Evolutionary conservation across 441 rosid species (phyloP), one percentile per base, ranked within the genome.

Genomic region (Gossypium davidsonii): DNA sequence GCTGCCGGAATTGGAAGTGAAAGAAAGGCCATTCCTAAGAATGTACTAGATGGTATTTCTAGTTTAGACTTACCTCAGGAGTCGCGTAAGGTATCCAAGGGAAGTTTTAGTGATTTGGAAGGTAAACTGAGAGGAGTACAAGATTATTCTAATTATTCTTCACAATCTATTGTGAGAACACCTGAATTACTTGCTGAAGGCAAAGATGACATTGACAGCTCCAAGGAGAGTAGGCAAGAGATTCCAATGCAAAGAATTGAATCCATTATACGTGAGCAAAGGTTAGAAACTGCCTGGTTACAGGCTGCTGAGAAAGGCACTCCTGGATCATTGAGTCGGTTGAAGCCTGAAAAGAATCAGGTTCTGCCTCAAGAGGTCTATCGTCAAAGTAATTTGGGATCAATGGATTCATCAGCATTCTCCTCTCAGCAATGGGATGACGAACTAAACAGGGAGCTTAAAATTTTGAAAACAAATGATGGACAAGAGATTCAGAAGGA

Each of bases 211-310:
- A 70, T 55, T 70, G 64, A 77, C 70, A 76, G 59, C 56, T 77
- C 79, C 61, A 81, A 78, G 79, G 90, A 85, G 72, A 76, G 80
- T 74, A 83, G 73, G 76, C 82, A 77, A 74, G 90, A 82, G 74
- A 69, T 87, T 59, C 98, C 97, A 11, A 86, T 83, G 93, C 96
- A 88, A 81, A 88, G 98, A 79, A 86, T 91, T 76, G 99, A 95
- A 86, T 91, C 99, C 26, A 95, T 92, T 52, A 95, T 95, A 76
- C 85, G 88, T 34, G 99, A 95, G 82, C 98, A 95, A 80, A 87
- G 88, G 81, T 82, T 95, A 78, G 98, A 95, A 82, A 91, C 95
- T 23, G 99, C 98, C 9, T 92, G 98, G 99, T 80, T 95, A 79
- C 99, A 94, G 73, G 87, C 93, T 25, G 83, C 87, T 52, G 99